phyloP scores from a whole-genome alignment of 2,329 filamentous ascomycete species.

The Aureobasidium sp. region DNA sequence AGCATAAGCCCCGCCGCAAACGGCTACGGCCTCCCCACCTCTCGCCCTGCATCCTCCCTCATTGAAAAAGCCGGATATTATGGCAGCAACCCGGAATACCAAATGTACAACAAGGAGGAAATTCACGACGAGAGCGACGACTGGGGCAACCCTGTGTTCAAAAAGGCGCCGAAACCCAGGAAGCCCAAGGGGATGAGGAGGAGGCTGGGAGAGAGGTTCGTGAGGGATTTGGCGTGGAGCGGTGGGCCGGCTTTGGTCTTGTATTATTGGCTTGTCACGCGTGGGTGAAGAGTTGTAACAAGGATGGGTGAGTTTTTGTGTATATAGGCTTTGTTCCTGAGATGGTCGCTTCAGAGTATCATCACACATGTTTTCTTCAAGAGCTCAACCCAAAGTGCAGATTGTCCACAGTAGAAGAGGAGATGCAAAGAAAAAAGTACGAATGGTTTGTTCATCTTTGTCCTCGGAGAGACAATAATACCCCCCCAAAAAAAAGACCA shows the following conservation, averaged over 20 bases:
- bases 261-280: conserved; percentile 60
- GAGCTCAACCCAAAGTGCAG: too few species aligned
- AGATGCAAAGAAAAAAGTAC: too few species aligned
- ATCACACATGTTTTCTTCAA: too few species aligned
- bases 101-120: conserved; percentile 21
- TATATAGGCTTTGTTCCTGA: too few species aligned
- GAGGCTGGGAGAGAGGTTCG: conserved; percentile 54
- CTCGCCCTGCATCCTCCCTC: conserved; percentile 29
- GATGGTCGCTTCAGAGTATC: too few species aligned
- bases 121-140: conserved; percentile 28
- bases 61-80: conserved; percentile 39
- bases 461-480: too few species aligned
- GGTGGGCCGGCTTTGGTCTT: conserved; percentile 55
- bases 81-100: conserved; percentile 19
- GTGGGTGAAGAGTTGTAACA: too few species aligned
- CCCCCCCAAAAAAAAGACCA: not conserved
- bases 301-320: too few species aligned
- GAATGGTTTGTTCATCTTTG: too few species aligned
- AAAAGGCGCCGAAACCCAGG: conserved; percentile 23
- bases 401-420: too few species aligned
- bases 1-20: conserved; percentile 32
- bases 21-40: conserved; percentile 27
- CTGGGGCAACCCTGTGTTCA: conserved; percentile 26
- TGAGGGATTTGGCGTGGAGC: conserved; percentile 55
- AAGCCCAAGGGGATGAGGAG: conserved; percentile 34